A percentile compares a stretch with the other conserved stretches of the same genome.
Conservation (phyloP, 495 filamentous ascomycete species). For the Friedmanniomyces simplex region DNA sequence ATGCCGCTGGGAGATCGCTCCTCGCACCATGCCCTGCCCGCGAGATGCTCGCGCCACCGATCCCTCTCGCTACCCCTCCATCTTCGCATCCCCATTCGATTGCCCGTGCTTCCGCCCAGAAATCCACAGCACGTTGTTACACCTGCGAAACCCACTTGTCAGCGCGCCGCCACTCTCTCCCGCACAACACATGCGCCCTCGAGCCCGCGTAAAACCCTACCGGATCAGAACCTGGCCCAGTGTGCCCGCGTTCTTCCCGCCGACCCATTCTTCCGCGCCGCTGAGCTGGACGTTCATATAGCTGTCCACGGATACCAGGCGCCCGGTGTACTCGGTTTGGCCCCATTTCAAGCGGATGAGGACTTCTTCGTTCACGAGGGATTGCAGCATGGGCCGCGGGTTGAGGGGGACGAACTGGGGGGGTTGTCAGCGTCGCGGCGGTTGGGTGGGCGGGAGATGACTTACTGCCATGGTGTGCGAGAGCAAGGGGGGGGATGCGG, state of each 20-base stretch:
- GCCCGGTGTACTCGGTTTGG: constrained; percentile 90
- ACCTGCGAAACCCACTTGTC: constrained; percentile 39
- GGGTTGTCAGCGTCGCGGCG: neutral
- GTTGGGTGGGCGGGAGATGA: neutral
- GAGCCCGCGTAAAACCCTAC: constrained; percentile 37
- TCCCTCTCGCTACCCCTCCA: constrained; percentile 41
- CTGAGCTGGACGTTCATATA: constrained; percentile 97
- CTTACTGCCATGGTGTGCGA: neutral
- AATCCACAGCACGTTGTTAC: constrained; percentile 97
- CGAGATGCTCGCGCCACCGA: constrained; percentile 23
- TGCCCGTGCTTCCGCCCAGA: constrained; percentile 47
- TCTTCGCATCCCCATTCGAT: constrained; percentile 44
- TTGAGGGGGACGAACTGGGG: constrained; percentile 73
- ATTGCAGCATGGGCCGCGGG: constrained; percentile 80
- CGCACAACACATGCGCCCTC: constrained; percentile 23
- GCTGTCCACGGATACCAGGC: constrained; percentile 82
- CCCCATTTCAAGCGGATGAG: constrained; percentile 95
- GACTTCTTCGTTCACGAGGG: constrained; percentile 77
- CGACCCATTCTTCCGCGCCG: constrained; percentile 82
- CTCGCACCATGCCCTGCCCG: neutral
- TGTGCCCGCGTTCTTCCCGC: constrained; percentile 71
- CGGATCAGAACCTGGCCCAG: constrained; percentile 88
- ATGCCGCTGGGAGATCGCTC: neutral
- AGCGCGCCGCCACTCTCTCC: neutral
- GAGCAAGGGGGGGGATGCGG: too few relatives aligned